Evolutionary conservation across 2,329 filamentous ascomycete genomes (phyloP), one percentile per base, ranked within the genome.

Genomic region (Curvularia spicifera): DNA sequence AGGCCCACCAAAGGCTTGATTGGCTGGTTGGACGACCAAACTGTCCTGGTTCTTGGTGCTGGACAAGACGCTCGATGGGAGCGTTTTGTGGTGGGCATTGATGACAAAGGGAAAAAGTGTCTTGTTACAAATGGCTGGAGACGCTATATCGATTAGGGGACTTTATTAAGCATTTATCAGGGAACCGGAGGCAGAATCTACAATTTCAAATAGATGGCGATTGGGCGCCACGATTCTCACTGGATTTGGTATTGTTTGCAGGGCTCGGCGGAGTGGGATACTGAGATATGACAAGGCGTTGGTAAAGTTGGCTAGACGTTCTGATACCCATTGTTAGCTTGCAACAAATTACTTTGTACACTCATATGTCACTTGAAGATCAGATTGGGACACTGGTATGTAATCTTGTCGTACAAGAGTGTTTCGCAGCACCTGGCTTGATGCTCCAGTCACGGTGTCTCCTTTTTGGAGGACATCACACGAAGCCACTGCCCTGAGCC

Each of bases 11-110:
- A 96, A 74, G 95, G 95, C 0, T 80, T 95, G 7, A 84, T 97
- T 56, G 93, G 93, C 2, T 98, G 96, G 92, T 83, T 88, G 9
- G 84, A 87, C 64, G 90, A 97, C 63, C 81, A 86, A 22, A 90
- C 85, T 15, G 79, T 97, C 10, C 79, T 93, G 1, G 88, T 96
- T 0, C 82, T 96, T 49, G 90, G 93, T 3, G 90, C 91, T 0
- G 93, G 93, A 0, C 83, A 85, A 59, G 91, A 95, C 72, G 90
- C 90, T 15, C 84, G 90, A 50, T 97, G 93, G 92, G 93, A 97
- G 79, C 93, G 90, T 60, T 97, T 96, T 69, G 29, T 55, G 1
- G 49, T 63, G 9, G 59, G 60, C 1, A 50, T 40, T 7, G 85
- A 84, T 13, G 84, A 88, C 22, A 87, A 90, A 61, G 90, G 91